Evolutionary conservation across 805 yeast species (phyloP), one percentile per base, ranked within the genome.

Genomic region (Dipodascus albidus): DNA sequence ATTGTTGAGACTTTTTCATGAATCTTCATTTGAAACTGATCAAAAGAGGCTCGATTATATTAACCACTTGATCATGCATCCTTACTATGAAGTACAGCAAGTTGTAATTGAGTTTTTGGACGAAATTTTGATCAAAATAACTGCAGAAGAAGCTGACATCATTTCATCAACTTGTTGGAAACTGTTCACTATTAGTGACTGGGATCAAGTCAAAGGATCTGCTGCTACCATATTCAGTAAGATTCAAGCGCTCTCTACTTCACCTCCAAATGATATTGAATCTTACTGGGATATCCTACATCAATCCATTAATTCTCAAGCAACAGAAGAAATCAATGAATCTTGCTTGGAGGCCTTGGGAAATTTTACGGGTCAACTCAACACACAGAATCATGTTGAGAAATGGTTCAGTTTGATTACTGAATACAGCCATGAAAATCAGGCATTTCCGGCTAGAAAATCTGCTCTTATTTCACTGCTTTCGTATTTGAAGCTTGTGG

Each of bases 311-410:
- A 63, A 65, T 27, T 59, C 63, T 2, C 54, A 61, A 2, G 65
- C 65, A 23, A 73, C 76, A 48, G 82, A 78, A 53, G 77, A 74
- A 23, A 66, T 79, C n/a, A 71, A 67, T 54, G 67, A 76, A 19
- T 68, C 78, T 2, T 70, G 80, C 0, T 60, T 82, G 15, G 81
- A 79, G 60, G 70, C 78, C 1, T 62, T 81, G 9, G 86, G 87
- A 0, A 65, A 74, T 1, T 64, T 74, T 31, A 64, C 73, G 2
- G 66, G 67, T 1, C 48, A 38, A 14, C 20, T 53, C 19, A 50
- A 52, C 2, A 61, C 58, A 2, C 53, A 52, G 0, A 50, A 50
- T 0, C 38, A 53, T 1, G 62, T 64, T 41, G 54, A 59, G 8
- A 41, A 54, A 3, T 68, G 75, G 73, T 38, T 69, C 14, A 21